Base-by-base conservation (phyloP, 768 basidiomycete genomes). In the Lepiota brunneoincarnata region DNA sequence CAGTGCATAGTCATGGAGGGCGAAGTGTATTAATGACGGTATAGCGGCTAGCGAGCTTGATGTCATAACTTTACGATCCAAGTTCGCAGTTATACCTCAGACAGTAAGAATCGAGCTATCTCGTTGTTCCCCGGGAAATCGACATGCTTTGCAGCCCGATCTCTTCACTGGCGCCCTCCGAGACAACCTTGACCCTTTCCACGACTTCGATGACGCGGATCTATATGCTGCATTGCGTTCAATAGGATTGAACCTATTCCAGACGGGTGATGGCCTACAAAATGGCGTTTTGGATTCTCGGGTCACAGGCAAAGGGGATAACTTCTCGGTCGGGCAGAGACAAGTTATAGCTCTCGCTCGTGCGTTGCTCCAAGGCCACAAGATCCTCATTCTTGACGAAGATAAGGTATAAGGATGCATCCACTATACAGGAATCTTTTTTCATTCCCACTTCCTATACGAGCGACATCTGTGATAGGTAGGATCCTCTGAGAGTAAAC, bases 261-360 rank as follows among this genome's bases (percentile, higher is more conserved):
- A 75, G 60, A 61, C 61, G 40, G 70, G 71, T 63, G 69, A 80
- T 67, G 55, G 79, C 68, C 64, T 82, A 77, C 55, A 80, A 67
- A 49, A 74, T 70, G 67, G 80, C 31, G 75, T 71, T 9, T 63
- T 83, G 23, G 79, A 83, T 49, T 77, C 69, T 20, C 57, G 59
- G 11, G 71, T 82, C 20, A 61, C 74, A 7, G 72, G 71, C 3
- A 86, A 86, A 4, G 89, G 89, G 5, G 67, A 75, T 17, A 91
- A 91, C 63, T 80, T 91, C 58, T 87, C 86, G 1, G 83, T 87
- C 39, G 90, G 90, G 20, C 88, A 91, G 61, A 68, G 88, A 9
- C 89, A 91, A 60, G 76, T 87, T 43, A 75, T 87, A 43, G 83
- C 83, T 7, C 73, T 87, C 63, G 84, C 84, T 4, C 72, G 85